A percentile compares a stretch with the other conserved stretches of the same genome.
Evolutionary conservation across 345 rosid species (phyloP).

Genomic region (Pistacia vera): DNA sequence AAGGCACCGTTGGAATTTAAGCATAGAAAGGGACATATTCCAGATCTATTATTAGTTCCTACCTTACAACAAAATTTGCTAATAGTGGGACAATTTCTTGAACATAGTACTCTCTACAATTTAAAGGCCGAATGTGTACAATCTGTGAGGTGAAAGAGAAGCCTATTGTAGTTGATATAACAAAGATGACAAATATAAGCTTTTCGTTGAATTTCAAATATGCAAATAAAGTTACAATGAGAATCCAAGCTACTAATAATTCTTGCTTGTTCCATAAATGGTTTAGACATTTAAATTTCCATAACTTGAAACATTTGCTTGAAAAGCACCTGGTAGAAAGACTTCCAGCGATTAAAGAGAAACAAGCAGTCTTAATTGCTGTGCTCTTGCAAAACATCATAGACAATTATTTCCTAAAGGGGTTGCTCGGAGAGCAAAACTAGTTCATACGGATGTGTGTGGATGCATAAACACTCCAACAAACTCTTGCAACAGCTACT

Average conservation of each 20-base stretch:
- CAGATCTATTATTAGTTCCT: not conserved
- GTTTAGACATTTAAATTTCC: not conserved
- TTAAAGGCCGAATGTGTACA: not conserved
- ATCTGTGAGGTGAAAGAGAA: not conserved
- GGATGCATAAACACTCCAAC: not conserved
- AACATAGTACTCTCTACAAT: not conserved
- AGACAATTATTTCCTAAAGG: not conserved
- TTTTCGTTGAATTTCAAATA: not conserved
- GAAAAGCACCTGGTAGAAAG: not conserved
- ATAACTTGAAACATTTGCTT: not conserved
- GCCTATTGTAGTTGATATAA: not conserved
- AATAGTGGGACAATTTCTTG: not conserved
- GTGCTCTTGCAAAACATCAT: not conserved
- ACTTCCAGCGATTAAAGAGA: not conserved
- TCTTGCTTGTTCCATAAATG: constrained; percentile 1
- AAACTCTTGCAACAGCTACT: not conserved
- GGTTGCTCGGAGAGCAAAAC: constrained; percentile 1
- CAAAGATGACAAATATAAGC: not conserved
- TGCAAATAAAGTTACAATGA: not conserved
- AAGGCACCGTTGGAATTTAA: not conserved
- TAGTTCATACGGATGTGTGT: not conserved
- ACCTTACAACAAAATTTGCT: not conserved
- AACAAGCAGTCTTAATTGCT: not conserved
- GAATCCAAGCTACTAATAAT: not conserved
- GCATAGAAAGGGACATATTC: not conserved